These are phyloP conservation scores for Macrophomina phaseolina DNA, from an alignment of 2,329 filamentous ascomycete species.

Conservation along the genomic window DNA sequence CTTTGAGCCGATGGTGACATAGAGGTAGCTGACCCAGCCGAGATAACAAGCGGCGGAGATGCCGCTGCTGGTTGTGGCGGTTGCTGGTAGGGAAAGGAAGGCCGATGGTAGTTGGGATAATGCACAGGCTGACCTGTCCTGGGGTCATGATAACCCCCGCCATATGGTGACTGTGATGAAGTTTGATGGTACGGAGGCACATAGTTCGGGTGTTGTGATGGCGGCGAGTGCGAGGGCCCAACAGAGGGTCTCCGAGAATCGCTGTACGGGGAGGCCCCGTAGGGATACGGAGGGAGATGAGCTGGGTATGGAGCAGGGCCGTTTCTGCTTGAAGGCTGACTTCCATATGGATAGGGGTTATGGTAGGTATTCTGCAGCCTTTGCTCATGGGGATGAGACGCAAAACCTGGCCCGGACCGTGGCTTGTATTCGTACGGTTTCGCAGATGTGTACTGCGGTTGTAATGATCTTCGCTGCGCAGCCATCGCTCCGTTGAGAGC, in stretches of 20 bases:
- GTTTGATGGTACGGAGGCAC: not conserved
- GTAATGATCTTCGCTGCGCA: slow-evolving; percentile 21
- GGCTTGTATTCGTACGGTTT: slow-evolving; percentile 28
- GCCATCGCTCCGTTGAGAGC: slow-evolving; percentile 28
- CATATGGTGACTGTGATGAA: slow-evolving; percentile 18
- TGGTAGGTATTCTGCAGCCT: not conserved
- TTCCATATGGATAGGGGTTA: not conserved
- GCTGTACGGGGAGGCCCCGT: not conserved
- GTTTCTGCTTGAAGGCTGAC: slow-evolving; percentile 10
- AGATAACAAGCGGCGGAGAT: not conserved
- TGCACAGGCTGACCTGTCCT: not conserved
- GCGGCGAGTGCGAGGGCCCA: slow-evolving; percentile 4
- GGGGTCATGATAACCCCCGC: not conserved
- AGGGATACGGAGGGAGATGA: slow-evolving; percentile 19
- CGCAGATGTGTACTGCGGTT: slow-evolving; percentile 15
- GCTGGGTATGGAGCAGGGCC: not conserved
- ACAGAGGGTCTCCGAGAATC: slow-evolving; percentile 1
- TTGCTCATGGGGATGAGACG: not conserved
- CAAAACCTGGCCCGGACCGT: not conserved
- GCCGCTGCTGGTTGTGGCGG: not conserved
- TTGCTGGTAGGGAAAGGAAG: slow-evolving; percentile 14
- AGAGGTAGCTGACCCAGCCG: slow-evolving; percentile 1
- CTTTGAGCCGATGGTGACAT: slow-evolving; percentile 18
- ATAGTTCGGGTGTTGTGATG: not conserved
- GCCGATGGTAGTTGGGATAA: slow-evolving; percentile 23